Evolutionary conservation across 2,329 filamentous ascomycete species (phyloP).

Genomic region (Botrytis aclada): DNA sequence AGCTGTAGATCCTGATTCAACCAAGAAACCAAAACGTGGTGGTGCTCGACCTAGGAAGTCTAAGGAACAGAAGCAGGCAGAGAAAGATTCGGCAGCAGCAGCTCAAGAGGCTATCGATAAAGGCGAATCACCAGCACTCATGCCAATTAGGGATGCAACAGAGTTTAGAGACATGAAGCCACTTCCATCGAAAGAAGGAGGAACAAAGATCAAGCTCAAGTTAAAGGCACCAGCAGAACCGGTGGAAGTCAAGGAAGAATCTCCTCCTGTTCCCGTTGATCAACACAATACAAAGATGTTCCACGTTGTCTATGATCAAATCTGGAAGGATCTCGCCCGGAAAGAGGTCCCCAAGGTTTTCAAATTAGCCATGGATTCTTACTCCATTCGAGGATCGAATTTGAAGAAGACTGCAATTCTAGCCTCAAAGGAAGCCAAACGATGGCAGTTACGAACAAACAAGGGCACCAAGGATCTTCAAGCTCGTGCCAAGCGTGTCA

Average conservation of each 20-base stretch:
- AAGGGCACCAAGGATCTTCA: conserved; percentile 98
- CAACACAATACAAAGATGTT: conserved; percentile 84
- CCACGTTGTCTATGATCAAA: conserved; percentile 95
- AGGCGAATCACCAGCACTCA: conserved; percentile 65
- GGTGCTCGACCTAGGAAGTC: conserved; percentile 80
- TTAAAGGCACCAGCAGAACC: conserved; percentile 38
- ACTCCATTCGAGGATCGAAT: conserved; percentile 87
- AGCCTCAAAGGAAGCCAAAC: conserved; percentile 92
- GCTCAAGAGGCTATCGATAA: conserved; percentile 82
- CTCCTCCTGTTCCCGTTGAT: conserved; percentile 36
- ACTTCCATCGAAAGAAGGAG: conserved; percentile 45
- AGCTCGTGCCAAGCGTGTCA: conserved; percentile 92
- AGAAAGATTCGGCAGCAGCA: conserved; percentile 78
- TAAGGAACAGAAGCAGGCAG: conserved; percentile 78
- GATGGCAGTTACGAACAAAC: conserved; percentile 97
- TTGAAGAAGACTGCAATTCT: conserved; percentile 96
- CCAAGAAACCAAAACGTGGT: conserved; percentile 49
- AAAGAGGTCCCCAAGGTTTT: conserved; percentile 93
- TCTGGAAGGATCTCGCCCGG: conserved; percentile 89
- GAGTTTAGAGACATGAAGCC: conserved; percentile 22
- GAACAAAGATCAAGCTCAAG: conserved; percentile 56
- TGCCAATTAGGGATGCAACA: conserved; percentile 38
- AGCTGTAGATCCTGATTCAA: conserved; percentile 48
- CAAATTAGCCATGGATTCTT: conserved; percentile 81
- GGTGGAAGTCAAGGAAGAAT: conserved; percentile 43